Evolutionary conservation across 1,284 basidiomycete species (phyloP), one percentile per base, ranked within the genome.

Genomic region (Rhodofomes roseus): DNA sequence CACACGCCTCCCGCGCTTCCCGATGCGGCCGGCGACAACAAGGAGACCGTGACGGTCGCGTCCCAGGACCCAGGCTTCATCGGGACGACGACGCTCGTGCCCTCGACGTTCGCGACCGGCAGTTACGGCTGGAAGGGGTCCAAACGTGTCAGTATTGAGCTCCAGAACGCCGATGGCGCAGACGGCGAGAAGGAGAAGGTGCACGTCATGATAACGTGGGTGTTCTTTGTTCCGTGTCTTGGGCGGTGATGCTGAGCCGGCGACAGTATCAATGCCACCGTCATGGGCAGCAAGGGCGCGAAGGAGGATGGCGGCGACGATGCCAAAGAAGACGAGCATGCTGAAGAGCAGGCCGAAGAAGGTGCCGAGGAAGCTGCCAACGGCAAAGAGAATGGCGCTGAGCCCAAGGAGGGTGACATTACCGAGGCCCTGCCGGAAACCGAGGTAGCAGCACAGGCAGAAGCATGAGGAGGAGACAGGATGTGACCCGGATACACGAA

Each of bases 91-190:
- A 79, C 81, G 0, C 76, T 91, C 16, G 63, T 80, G 2, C 83
- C 90, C 1, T 80, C 73, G 58, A 77, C 80, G 44, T 91, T 92
- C 72, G 68, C 76, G 20, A 90, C 89, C 0, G 89, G 89, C 18
- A 89, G 87, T 68, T 90, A 88, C 70, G 90, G 90, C 5, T 92
- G 90, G 90, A 92, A 91, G 69, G 90, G 87, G 5, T 83, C 73
- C 70, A 88, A 87, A 72, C 80, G 85, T 29, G 73, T 92, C 62
- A 80, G 78, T 1, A 78, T 92, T 54, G 87, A 90, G 67, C 69
- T 92, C 16, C 76, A 80, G 60, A 78, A 79, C 61, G 68, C 75
- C 0, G 81, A 82, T 27, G 81, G 75, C 5, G 74, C 27, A 27
- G 59, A 60, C 36, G 70, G 34, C 44, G 80, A 79, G 25, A 86